These are phyloP conservation scores for Mortierella alpina DNA, from an alignment of 192 early-diverging fungal genomes.

Conservation along the genomic window DNA sequence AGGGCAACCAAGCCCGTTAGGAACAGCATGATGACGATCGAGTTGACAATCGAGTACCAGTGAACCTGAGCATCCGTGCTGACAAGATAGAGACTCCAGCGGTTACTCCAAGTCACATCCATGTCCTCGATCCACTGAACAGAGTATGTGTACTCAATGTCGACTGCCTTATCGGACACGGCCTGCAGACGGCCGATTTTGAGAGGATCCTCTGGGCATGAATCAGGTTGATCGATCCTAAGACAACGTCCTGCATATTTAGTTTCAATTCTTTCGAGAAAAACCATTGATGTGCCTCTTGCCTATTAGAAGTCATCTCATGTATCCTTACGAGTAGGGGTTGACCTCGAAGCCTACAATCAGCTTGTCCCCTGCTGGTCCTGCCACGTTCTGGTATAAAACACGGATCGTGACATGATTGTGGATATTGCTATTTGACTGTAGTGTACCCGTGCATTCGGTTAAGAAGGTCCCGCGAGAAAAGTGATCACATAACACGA, in stretches of 20 bases:
- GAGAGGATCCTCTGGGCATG: conserved; percentile 44
- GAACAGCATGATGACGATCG: conserved; percentile 71
- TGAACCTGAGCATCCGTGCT: conserved; percentile 64
- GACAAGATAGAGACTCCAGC: conserved; percentile 76
- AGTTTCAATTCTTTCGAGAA: background rate
- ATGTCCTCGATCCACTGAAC: conserved; percentile 74
- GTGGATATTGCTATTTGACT: conserved; percentile 67
- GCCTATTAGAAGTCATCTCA: background rate
- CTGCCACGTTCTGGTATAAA: conserved; percentile 58
- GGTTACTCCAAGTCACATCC: conserved; percentile 61
- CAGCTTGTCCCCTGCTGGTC: conserved; percentile 50
- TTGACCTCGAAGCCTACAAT: conserved; percentile 81
- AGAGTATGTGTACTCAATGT: conserved; percentile 76
- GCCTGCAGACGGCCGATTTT: conserved; percentile 53
- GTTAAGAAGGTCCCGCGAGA: background rate
- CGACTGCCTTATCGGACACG: conserved; percentile 33
- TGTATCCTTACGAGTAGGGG: conserved; percentile 66
- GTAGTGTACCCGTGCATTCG: background rate
- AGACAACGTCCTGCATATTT: background rate
- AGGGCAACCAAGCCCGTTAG: conserved; percentile 73
- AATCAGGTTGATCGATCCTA: conserved; percentile 33
- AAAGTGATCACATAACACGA: background rate
- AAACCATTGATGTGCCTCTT: background rate
- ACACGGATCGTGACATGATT: conserved; percentile 75
- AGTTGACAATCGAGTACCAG: conserved; percentile 80